Percentiles rank a stretch among this genome's conserved stretches.
phyloP scores from a whole-genome alignment of 1,139 yeast species.

The Blastobotrys elegans region DNA sequence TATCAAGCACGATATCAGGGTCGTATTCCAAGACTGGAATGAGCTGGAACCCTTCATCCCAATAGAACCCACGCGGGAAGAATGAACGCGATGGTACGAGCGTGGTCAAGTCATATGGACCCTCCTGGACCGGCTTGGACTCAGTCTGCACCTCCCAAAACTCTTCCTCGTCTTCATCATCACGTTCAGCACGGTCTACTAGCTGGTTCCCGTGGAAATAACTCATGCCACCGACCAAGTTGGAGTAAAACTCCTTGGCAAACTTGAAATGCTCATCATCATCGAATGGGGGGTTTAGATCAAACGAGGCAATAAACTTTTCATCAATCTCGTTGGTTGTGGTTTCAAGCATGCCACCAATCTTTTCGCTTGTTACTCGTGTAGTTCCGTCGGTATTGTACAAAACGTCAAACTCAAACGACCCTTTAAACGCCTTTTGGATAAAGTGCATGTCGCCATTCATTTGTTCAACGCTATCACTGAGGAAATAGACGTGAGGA shows the following conservation, averaged over 20 bases:
- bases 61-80: slow-evolving; percentile 93
- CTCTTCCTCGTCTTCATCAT: slow-evolving; percentile 41
- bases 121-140: slow-evolving; percentile 28
- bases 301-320: slow-evolving; percentile 54
- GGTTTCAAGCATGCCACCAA: slow-evolving; percentile 15
- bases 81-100: slow-evolving; percentile 90
- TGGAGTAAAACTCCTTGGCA: slow-evolving; percentile 75
- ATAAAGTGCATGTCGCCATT: slow-evolving; percentile 75
- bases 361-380: slow-evolving; percentile 37
- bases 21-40: slow-evolving; percentile 80
- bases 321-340: slow-evolving; percentile 46
- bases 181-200: slow-evolving; percentile 67
- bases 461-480: slow-evolving; percentile 48
- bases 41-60: slow-evolving; percentile 98
- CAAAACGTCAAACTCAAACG: slow-evolving; percentile 70
- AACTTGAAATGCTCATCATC: slow-evolving; percentile 46
- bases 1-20: slow-evolving; percentile 75
- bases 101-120: slow-evolving; percentile 57
- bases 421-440: slow-evolving; percentile 70
- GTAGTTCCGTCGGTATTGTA: slow-evolving; percentile 47
- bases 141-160: slow-evolving; percentile 32
- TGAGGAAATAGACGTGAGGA: slow-evolving; percentile 44
- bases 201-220: slow-evolving; percentile 84
- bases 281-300: slow-evolving; percentile 53
- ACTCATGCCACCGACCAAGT: slow-evolving; percentile 83